Base-by-base conservation (phyloP, 371 early-diverging fungal species). In the Batrachochytrium dendrobatidis region DNA sequence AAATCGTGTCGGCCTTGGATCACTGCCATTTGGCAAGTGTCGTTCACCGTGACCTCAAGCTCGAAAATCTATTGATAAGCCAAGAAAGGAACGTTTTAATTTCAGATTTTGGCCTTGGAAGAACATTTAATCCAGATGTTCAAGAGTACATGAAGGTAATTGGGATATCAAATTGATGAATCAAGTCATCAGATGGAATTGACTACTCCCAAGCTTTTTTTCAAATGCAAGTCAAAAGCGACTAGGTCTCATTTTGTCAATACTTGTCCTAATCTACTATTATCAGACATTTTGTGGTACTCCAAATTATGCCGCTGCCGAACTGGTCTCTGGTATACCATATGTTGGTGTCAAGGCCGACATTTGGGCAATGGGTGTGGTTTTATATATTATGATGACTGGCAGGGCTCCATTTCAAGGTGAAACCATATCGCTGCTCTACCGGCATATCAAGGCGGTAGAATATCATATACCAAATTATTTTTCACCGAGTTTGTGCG, bases 31-130 rank as follows among this genome's bases (percentile, higher is more conserved):
- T 76, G 48, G 77, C 79, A 3, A 77, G 74, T 49, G 81, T 87
- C 22, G 83, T 86, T 34, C 88, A 87, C 67, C 68, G 88, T 22
- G 88, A 87, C 65, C 52, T 87, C 25, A 87, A 87, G 53, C 67
- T 85, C 10, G 85, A 88, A 53, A 82, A 82, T 59, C 55, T 82
- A 26, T 64, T 80, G 17, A 57, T 82, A 20, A 68, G 71, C 59
- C 65, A 61, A 6, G 66, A 67, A 15, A 56, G 68, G 26, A 70
- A 74, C 52, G 55, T 80, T 10, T 60, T 81, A 2, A 74, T 83
- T 28, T 73, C 79, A 3, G 83, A 83, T 64, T 83, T 83, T 66
- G 83, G 83, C 2, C 66, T 83, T 7, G 82, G 83, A 3, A 34
- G 80, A 26, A 79, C 77, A 0, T 81, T 75, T 48, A 57, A 64